Evolutionary conservation across 805 yeast genomes (phyloP).

Genomic region (Candida tallmaniae): DNA sequence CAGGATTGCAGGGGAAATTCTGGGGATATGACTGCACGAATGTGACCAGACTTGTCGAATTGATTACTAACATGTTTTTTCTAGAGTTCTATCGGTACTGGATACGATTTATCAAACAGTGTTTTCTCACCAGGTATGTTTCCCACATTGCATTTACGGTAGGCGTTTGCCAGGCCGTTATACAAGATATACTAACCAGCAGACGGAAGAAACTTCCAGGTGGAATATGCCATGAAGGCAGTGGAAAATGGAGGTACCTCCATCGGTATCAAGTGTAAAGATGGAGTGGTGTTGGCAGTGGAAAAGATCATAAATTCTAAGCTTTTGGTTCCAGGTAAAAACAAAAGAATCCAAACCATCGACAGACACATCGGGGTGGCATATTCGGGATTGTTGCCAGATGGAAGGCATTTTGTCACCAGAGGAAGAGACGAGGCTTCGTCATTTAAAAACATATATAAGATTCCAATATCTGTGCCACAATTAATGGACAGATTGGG

Average conservation of each 20-base stretch:
- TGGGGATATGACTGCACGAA: background rate
- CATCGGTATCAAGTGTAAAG: slow-evolving; percentile 85
- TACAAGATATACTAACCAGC: slow-evolving; percentile 36
- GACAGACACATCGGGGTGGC: slow-evolving; percentile 94
- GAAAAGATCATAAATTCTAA: slow-evolving; percentile 88
- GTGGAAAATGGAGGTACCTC: slow-evolving; percentile 97
- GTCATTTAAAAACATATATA: slow-evolving; percentile 71
- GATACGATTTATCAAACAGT: slow-evolving; percentile 96
- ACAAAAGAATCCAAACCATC: slow-evolving; percentile 86
- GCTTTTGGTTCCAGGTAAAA: slow-evolving; percentile 81
- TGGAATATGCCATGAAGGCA: slow-evolving; percentile 95
- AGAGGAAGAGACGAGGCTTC: slow-evolving; percentile 91
- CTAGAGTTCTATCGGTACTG: slow-evolving; percentile 83
- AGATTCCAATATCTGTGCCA: slow-evolving; percentile 72
- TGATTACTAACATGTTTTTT: too few relatives aligned
- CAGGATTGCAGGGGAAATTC: background rate
- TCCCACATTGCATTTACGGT: slow-evolving; percentile 52
- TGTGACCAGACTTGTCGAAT: too few relatives aligned
- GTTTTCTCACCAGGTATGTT: slow-evolving; percentile 75
- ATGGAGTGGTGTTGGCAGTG: slow-evolving; percentile 96
- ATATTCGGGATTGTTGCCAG: slow-evolving; percentile 93
- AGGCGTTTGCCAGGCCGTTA: background rate
- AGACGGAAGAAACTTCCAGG: slow-evolving; percentile 94
- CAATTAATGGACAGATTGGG: slow-evolving; percentile 85
- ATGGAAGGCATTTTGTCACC: slow-evolving; percentile 88